Evolutionary conservation across 148 eudicot species (phyloP).

Genomic region (Rhododendron ovatum): DNA sequence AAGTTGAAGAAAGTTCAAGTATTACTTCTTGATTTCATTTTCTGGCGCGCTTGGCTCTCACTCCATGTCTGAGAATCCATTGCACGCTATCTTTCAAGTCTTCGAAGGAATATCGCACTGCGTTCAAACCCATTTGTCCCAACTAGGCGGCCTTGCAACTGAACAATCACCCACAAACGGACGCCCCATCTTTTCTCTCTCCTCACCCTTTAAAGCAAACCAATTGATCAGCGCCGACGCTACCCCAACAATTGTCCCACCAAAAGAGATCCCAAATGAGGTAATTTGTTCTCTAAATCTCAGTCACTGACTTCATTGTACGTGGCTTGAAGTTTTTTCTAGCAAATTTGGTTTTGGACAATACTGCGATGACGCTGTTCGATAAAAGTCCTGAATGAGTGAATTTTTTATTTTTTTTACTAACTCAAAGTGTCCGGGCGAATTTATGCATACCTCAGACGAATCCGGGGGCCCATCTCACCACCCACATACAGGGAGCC

Average conservation of each 20-base stretch:
- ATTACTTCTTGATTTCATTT: not conserved
- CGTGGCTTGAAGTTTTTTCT: not conserved
- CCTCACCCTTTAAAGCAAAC: slow-evolving; percentile 15
- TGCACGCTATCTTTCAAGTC: slow-evolving; percentile 35
- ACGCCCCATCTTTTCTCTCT: slow-evolving; percentile 21
- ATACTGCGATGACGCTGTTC: slow-evolving; percentile 21
- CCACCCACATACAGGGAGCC: not conserved
- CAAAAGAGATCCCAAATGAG: slow-evolving; percentile 19
- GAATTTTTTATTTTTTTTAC: no score
- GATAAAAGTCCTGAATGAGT: slow-evolving; percentile 28
- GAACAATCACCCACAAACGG: slow-evolving; percentile 21
- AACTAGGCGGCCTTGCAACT: slow-evolving; percentile 18
- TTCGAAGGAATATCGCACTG: slow-evolving; percentile 42
- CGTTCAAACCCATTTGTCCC: slow-evolving; percentile 54
- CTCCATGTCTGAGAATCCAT: slow-evolving; percentile 61
- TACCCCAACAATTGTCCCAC: slow-evolving; percentile 10
- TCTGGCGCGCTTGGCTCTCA: not conserved
- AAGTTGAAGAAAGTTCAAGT: not conserved
- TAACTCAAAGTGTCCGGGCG: not conserved
- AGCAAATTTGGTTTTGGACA: not conserved
- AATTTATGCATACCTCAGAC: not conserved
- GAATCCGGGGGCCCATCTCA: no score
- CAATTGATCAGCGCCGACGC: slow-evolving; percentile 2
- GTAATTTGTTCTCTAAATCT: slow-evolving; percentile 7
- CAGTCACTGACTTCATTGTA: not conserved